These are phyloP conservation scores for Rosa multiflora DNA, from an alignment of 306 rosid species.

Conservation along the genomic window DNA sequence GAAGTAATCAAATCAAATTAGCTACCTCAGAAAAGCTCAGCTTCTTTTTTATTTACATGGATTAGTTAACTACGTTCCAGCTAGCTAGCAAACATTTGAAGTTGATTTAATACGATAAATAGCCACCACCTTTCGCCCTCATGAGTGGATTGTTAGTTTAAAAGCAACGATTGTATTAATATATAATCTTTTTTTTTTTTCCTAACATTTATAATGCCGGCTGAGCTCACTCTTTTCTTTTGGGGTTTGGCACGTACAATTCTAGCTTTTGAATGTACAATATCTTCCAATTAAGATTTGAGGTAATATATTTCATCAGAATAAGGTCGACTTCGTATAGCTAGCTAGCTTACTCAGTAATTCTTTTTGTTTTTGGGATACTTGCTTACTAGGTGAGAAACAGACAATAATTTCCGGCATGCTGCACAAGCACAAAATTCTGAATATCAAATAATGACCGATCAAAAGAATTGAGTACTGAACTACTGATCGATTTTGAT, in stretches of 20 bases:
- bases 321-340: background rate
- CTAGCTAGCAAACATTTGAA: background rate
- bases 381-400: no score
- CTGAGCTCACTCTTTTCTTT: conserved; percentile 43
- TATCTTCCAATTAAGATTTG: background rate
- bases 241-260: conserved; percentile 9
- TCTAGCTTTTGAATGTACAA: background rate
- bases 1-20: background rate
- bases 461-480: no score
- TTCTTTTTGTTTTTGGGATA: no score
- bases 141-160: conserved; percentile 22
- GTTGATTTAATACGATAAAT: background rate
- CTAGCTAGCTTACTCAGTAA: no score
- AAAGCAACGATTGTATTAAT: conserved; percentile 9
- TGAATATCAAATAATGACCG: no score
- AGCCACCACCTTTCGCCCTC: background rate
- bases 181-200: background rate
- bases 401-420: no score
- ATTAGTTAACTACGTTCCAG: background rate
- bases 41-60: conserved; percentile 15
- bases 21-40: conserved; percentile 11
- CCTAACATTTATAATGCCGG: conserved; percentile 30
- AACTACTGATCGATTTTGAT: no score
- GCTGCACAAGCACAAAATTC: no score
- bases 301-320: background rate